Base-by-base conservation (phyloP, 148 eudicot genomes). In the Rhododendron ovatum region DNA sequence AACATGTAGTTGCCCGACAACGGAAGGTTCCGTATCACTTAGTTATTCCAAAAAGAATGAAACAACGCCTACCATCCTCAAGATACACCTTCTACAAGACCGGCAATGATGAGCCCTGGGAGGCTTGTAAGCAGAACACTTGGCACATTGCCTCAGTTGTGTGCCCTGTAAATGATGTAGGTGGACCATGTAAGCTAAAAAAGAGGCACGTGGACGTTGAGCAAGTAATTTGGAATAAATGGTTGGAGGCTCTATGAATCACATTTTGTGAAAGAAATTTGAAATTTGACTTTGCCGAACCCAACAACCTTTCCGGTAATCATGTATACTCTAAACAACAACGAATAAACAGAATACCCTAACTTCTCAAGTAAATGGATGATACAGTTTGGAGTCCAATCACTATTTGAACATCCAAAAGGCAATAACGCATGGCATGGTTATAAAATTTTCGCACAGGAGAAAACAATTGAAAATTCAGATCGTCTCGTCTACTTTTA, bases 101-200 rank as follows among this genome's bases (percentile, higher is more conserved):
- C 96, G 93, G 83, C 94, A 93, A 91, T 93, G 96, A 92, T 92
- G 96, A 85, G 96, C 83, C 86, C 94, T 92, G 22, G 92, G 93
- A 88, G 94, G 96, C 90, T 91, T 93, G 90, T 90, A 89, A 53
- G 89, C 90, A 74, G 93, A 88, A 81, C 96, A 93, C 88, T 92
- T 91, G 71, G 89, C 95, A 86, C 95, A 93, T 14, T 55, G 87
- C 82, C 71, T 91, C 81, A 30, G 48, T 59, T 78, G 87, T 26
- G 78, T 74, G 47, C 76, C 89, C 94, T 90, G 88, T 41, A 79
- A 84, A 80, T 14, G 78, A 82, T 39, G 26, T 30, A 86, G 15
- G n/a, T 24, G 45, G 51, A 33, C 50, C 41, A 33, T 33, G 43
- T 67, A n/a, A 50, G 41, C 57, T 48, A 80, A 51, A 50, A 51